Evolutionary conservation across 192 early-diverging fungal genomes (phyloP), one percentile per base, ranked within the genome.

Genomic region (Linnemannia exigua): DNA sequence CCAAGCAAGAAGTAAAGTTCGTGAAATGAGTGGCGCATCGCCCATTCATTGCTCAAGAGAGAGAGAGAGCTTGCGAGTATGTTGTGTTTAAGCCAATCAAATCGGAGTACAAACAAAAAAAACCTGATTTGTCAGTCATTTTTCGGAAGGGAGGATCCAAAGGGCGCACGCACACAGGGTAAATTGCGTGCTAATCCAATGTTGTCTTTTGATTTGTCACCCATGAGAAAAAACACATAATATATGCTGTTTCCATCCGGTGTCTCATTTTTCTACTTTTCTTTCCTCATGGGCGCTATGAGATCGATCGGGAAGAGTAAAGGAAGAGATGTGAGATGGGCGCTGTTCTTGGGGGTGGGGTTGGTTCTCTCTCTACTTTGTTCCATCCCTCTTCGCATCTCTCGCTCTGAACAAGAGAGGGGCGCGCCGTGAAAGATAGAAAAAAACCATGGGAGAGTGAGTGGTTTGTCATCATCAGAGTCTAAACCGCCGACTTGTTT

Each of bases 71-170:
- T 0, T 7, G 11, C 1, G 2, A 61, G 9, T 9, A 8, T 9
- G 3, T 44, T 7, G 28, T 11, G 25, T 54, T 20, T n/a, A 54
- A 54, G 22, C 52, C 22, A 54, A 54, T 16, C 58, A n/a, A 63
- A 63, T 63, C 58, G 58, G 58, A 63, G 58, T 63, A 44, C 41
- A 44, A 44, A 44, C 41, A 31, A 70, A 28, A 68, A 17, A 70
- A 70, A 41, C 20, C 38, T 70, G 68, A 70, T 70, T 70, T 70
- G 68, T 70, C 33, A 70, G 19, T 41, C n/a, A 44, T 44, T 44
- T 44, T n/a, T n/a, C n/a, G 58, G 58, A 31, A 15, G 28, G 15
- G 28, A 31, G 58, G 28, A 63, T 15, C n/a, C 54, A 58, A 58
- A 11, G 9, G 54, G 54, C 54, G 54, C n/a, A 25, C n/a, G 54